A percentile compares a stretch with the other conserved stretches of the same genome.
These are phyloP conservation scores for Apium graveolens DNA, from an alignment of 129 eudicot species.

Conservation along the genomic window DNA sequence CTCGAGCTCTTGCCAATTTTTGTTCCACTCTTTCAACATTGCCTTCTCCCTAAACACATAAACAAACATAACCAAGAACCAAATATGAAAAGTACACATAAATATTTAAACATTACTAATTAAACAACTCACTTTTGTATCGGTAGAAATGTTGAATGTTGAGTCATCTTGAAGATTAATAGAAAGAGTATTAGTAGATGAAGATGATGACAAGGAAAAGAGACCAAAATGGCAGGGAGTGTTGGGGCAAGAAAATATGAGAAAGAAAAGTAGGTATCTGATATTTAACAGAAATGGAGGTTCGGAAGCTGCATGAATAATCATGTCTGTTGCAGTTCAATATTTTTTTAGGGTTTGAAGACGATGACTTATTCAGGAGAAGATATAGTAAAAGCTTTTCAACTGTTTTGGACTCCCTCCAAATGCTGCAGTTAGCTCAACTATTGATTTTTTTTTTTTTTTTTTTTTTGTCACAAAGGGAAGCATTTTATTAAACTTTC, in stretches of 20 bases:
- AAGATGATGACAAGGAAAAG: not conserved
- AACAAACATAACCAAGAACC: not conserved
- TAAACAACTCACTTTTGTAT: not conserved
- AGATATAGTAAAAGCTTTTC: constrained; percentile 1
- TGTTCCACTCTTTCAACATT: constrained; percentile 29
- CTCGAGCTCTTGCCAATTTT: constrained; percentile 53
- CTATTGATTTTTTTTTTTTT: no score
- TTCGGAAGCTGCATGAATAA: not conserved
- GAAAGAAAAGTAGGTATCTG: not conserved
- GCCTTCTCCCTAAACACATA: not conserved
- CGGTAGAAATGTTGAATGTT: not conserved
- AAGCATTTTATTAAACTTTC: no score
- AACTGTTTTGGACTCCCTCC: not conserved
- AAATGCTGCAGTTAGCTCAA: not conserved
- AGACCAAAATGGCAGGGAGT: not conserved
- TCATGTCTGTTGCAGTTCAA: not conserved
- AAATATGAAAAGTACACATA: not conserved
- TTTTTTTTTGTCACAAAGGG: no score
- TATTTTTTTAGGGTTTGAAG: not conserved
- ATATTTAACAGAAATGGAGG: not conserved
- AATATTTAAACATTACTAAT: not conserved
- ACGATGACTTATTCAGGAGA: not conserved
- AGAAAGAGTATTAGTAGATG: not conserved
- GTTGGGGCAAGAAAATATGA: not conserved
- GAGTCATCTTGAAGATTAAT: not conserved